These are phyloP conservation scores for Elaeis oleifera DNA, from an alignment of 202 grass and related monocot genomes.

Conservation along the genomic window DNA sequence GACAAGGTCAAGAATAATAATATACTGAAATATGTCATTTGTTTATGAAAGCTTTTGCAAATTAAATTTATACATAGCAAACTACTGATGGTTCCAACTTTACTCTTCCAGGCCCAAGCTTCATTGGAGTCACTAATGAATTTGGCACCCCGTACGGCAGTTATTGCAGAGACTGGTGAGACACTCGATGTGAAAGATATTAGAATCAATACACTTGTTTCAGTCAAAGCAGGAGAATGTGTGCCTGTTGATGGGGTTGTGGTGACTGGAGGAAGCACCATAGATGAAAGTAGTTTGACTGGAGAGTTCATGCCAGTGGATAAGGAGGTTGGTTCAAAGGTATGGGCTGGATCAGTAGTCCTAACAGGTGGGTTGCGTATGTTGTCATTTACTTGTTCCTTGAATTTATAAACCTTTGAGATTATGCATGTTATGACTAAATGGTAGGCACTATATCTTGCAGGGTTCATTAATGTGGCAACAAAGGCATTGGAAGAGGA, in stretches of 20 bases:
- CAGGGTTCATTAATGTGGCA: conserved; percentile 17
- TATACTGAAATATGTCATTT: no score
- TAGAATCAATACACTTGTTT: conserved; percentile 5
- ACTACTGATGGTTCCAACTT: background rate
- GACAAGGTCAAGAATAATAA: conserved; percentile 4
- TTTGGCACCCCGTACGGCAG: conserved; percentile 17
- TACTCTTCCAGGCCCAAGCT: conserved; percentile 5
- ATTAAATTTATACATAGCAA: no score
- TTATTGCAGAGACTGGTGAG: conserved; percentile 16
- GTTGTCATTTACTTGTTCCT: no score
- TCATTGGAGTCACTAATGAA: conserved; percentile 15
- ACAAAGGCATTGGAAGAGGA: conserved; percentile 9
- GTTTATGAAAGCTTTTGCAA: no score
- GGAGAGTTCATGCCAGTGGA: conserved; percentile 22
- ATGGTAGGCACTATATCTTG: background rate
- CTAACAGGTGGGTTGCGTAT: conserved; percentile 6
- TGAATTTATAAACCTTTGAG: no score
- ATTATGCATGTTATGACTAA: no score
- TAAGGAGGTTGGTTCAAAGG: conserved; percentile 12
- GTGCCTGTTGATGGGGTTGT: conserved; percentile 17
- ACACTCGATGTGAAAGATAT: background rate
- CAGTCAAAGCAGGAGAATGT: conserved; percentile 16
- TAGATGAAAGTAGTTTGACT: conserved; percentile 19
- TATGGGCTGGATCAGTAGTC: conserved; percentile 18
- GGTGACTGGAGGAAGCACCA: conserved; percentile 8